Base-by-base conservation (phyloP, 164 flowering plant genomes). In the Tetracentron sinense region DNA sequence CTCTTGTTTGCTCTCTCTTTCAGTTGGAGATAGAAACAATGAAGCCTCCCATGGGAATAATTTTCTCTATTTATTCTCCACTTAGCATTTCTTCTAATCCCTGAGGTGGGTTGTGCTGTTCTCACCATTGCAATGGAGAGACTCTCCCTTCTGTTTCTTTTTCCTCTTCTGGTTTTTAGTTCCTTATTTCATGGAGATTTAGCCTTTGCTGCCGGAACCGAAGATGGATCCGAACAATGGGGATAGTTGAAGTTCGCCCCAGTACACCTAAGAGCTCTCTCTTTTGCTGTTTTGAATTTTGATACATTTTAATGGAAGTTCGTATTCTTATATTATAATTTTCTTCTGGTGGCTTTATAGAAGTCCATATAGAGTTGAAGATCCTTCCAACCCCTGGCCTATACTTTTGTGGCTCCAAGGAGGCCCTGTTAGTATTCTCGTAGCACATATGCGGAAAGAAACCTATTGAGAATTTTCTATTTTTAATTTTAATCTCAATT, bases 311-410 rank as follows among this genome's bases (percentile, higher is more conserved):
- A 2, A 48, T 48, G 15, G 51, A 48, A 48, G 51, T 20, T 6
- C n/a, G 15, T 48, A 52, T 52, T 33, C 38, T 33, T 33, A 4
- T 33, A 4, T 33, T 4, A 8, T 8, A 33, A 33, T 4, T 8
- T 4, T 33, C 26, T 52, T 52, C 27, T 52, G 26, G 26, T 11
- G 55, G 55, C 27, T 52, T 21, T 52, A 52, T 25, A 52, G 15
- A 21, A 52, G 55, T 52, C 27, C 27, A 21, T 52, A 52, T 21
- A 52, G 55, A 52, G 55, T 52, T 52, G 55, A 52, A 52, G 27
- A 23, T 11, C 27, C 6, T 23, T 52, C 55, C 55, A 52, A 52
- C 26, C 55, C 55, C 8, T 23, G 55, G 0, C 55, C 55, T 0
- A 21, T 52, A 21, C 19, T 52, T 52, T 26, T 23, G 0, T 52